Evolutionary conservation across 352 stramenopile genomes (phyloP).

Genomic region (Blastocystis sp.): DNA sequence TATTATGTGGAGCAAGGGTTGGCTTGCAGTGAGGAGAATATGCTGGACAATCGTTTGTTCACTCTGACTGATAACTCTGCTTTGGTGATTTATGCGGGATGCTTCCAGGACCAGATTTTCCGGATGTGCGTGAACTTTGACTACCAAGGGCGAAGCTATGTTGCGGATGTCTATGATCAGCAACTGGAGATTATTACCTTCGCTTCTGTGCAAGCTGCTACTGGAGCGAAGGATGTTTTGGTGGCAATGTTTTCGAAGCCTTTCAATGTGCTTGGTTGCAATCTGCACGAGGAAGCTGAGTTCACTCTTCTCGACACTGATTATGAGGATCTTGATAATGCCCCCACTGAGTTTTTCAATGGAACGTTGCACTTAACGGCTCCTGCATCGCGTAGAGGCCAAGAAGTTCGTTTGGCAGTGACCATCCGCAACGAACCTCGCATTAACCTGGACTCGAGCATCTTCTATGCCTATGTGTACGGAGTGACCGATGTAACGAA

Average conservation of each 20-base stretch:
- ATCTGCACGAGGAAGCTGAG: background rate
- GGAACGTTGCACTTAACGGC: background rate
- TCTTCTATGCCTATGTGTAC: slow-evolving; percentile 25
- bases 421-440: slow-evolving; percentile 27
- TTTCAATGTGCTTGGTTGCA: slow-evolving; percentile 22
- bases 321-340: background rate
- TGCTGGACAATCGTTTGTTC: slow-evolving; percentile 15
- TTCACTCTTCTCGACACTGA: slow-evolving; percentile 24
- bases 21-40: background rate
- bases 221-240: background rate
- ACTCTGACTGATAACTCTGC: background rate
- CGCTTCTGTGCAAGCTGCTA: background rate
- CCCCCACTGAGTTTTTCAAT: background rate
- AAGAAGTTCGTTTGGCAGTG: slow-evolving; percentile 38
- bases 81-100: slow-evolving; percentile 21
- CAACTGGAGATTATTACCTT: slow-evolving; percentile 51
- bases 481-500: background rate
- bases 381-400: background rate
- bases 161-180: slow-evolving; percentile 13
- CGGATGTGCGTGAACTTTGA: slow-evolving; percentile 51
- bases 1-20: background rate
- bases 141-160: background rate
- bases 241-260: slow-evolving; percentile 4
- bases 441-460: slow-evolving; percentile 34
- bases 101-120: slow-evolving; percentile 13